Evolutionary conservation across 1,284 basidiomycete species (phyloP), one percentile per base, ranked within the genome.

Genomic region (Tilletia horrida): DNA sequence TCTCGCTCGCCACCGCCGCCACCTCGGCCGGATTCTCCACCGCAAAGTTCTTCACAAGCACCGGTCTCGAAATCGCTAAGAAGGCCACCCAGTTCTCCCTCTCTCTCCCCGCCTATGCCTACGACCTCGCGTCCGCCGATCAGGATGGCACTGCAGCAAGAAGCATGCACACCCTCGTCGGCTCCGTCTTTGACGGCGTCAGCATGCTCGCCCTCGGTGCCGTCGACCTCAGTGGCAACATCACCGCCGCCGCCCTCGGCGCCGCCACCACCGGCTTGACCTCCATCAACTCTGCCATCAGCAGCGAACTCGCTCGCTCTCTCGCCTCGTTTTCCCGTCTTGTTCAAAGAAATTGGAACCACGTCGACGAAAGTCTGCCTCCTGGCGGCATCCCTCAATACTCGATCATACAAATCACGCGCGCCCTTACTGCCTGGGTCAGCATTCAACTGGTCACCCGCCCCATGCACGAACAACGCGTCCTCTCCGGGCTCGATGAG

Each of bases 351-450:
- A 75, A 78, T 27, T 79, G 77, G 77, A 71, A 70, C 43, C 68
- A 68, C 9, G 50, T 71, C 25, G 71, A 71, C 57, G 75, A 76
- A 43, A 67, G 64, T 43, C 69, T 79, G 2, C 77, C 77, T 0
- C 77, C 77, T 1, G 77, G 77, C 3, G 77, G 77, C 16, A 73
- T 79, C 18, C 77, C 77, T 3, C 69, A 64, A 2, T 79, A 77
- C 66, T 73, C 71, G 16, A 69, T 71, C 47, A 55, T 76, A n/a
- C 66, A 65, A 25, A 68, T 78, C 50, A 75, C 73, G 14, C 73
- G 76, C 31, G 77, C 77, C 8, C 68, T 79, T 23, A 69, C 71
- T 40, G 71, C 72, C 13, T 79, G 77, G 77, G 72, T 79, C 18
- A 69, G 64, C 14, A 75, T 79, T 44, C 77, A 79, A 67, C 61